phyloP scores from a whole-genome alignment of 768 basidiomycete genomes.

The Russula abietina region DNA sequence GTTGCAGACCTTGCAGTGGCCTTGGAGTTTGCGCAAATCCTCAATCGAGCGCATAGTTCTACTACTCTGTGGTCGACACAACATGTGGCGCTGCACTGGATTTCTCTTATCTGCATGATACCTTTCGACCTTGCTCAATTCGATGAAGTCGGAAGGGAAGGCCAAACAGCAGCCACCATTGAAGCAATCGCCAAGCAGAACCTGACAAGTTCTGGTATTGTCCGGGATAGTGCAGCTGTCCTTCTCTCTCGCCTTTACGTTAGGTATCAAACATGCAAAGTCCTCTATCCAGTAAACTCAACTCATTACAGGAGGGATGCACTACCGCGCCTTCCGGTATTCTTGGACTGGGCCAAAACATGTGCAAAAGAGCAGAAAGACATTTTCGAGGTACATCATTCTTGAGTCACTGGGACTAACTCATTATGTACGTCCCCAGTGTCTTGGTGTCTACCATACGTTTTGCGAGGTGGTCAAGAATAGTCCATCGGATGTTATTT shows the following conservation, averaged over 20 bases:
- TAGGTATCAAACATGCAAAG: slow-evolving; percentile 42
- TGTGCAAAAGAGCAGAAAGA: slow-evolving; percentile 2
- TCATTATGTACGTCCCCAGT: slow-evolving; percentile 36
- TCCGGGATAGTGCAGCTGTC: slow-evolving; percentile 75
- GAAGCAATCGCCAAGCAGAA: slow-evolving; percentile 54
- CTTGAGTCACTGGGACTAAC: neutral
- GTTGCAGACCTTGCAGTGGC: slow-evolving; percentile 75
- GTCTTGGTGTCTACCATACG: slow-evolving; percentile 61
- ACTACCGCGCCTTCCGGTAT: slow-evolving; percentile 3
- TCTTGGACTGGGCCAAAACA: slow-evolving; percentile 17
- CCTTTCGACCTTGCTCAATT: slow-evolving; percentile 90
- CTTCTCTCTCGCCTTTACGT: slow-evolving; percentile 78
- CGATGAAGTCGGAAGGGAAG: slow-evolving; percentile 50
- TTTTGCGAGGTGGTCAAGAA: slow-evolving; percentile 66
- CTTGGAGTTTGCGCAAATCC: slow-evolving; percentile 53
- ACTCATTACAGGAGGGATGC: slow-evolving; percentile 49
- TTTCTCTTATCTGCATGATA: slow-evolving; percentile 89
- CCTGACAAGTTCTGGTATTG: slow-evolving; percentile 67
- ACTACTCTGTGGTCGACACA: slow-evolving; percentile 68
- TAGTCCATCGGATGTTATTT: slow-evolving; percentile 49
- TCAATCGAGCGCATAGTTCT: slow-evolving; percentile 37
- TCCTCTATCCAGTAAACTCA: slow-evolving; percentile 1
- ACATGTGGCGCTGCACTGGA: slow-evolving; percentile 83
- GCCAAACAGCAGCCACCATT: slow-evolving; percentile 50
- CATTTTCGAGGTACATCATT: slow-evolving; percentile 21